A percentile compares a stretch with the other conserved stretches of the same genome.
Conservation (phyloP, 2,329 filamentous ascomycete genomes). For the Penicillium sp. region DNA sequence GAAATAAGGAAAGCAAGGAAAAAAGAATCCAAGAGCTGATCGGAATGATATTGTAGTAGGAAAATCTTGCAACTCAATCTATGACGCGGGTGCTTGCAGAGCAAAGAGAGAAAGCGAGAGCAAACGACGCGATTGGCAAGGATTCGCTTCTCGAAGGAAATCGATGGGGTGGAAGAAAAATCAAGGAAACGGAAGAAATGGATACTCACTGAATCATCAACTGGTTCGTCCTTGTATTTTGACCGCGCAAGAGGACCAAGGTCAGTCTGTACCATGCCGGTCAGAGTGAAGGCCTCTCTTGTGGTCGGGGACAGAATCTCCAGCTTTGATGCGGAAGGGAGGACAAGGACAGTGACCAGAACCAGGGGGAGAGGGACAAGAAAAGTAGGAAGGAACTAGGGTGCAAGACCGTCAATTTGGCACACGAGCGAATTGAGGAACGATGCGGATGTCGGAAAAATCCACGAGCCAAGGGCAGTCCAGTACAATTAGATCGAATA, state of each 20-base stretch:
- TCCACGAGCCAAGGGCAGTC: not conserved
- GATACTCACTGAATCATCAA: slow-evolving; percentile 51
- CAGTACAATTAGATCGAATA: not conserved
- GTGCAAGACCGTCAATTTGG: slow-evolving; percentile 2
- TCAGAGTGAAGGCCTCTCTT: slow-evolving; percentile 37
- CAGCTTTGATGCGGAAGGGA: slow-evolving; percentile 1
- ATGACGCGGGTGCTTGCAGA: slow-evolving; percentile 2
- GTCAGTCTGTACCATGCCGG: slow-evolving; percentile 48
- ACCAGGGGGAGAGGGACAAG: slow-evolving; percentile 5
- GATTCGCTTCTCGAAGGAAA: not conserved
- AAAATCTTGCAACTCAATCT: slow-evolving; percentile 12
- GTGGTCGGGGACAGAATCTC: slow-evolving; percentile 25
- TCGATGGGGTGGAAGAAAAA: not conserved
- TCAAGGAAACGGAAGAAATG: slow-evolving; percentile 17
- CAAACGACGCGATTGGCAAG: slow-evolving; percentile 3
- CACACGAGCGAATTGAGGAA: not conserved
- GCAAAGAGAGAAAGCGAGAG: slow-evolving; percentile 11
- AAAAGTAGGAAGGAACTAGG: slow-evolving; percentile 15
- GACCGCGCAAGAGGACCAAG: slow-evolving; percentile 39
- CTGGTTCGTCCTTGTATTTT: slow-evolving; percentile 53
- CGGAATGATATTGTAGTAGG: slow-evolving; percentile 27
- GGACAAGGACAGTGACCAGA: slow-evolving; percentile 13
- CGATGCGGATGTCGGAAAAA: not conserved
- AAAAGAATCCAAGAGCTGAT: slow-evolving; percentile 21
- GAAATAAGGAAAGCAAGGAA: not conserved